phyloP scores from a whole-genome alignment of 257 asterid species.

The Phtheirospermum japonicum region DNA sequence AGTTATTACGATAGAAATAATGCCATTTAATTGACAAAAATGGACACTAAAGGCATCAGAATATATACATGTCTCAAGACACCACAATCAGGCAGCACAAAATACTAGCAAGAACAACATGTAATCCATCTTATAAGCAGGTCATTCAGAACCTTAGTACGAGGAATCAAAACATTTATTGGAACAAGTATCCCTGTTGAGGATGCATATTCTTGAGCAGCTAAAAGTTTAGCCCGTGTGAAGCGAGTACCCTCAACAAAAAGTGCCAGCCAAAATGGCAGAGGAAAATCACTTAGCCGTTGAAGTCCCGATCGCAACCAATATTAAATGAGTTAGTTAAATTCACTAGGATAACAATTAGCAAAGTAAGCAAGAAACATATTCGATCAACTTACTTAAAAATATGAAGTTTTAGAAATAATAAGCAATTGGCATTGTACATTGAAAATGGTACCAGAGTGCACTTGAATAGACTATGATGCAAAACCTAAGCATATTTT shows the following conservation, averaged over 20 bases:
- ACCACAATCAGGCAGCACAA: constrained; percentile 17
- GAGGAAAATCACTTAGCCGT: background rate
- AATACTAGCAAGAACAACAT: background rate
- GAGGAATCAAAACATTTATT: background rate
- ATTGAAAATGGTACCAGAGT: no score
- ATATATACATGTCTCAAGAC: background rate
- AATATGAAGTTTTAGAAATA: no score
- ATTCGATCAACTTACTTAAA: no score
- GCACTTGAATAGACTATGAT: constrained; percentile 20
- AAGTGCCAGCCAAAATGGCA: background rate
- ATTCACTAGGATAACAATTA: no score
- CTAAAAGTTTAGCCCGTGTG: background rate
- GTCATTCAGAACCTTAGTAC: constrained; percentile 14
- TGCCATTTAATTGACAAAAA: constrained; percentile 16
- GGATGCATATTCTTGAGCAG: background rate
- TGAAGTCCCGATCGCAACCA: background rate
- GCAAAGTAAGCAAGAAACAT: no score
- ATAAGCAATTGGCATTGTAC: no score
- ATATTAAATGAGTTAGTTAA: no score
- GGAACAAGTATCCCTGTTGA: background rate
- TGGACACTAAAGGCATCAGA: background rate
- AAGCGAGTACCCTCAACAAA: background rate
- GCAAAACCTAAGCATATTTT: no score
- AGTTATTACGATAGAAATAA: no score
- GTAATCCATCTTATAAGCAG: constrained; percentile 15